These are phyloP conservation scores for Trichophyton simii DNA, from an alignment of 2,329 filamentous ascomycete species.

Conservation along the genomic window DNA sequence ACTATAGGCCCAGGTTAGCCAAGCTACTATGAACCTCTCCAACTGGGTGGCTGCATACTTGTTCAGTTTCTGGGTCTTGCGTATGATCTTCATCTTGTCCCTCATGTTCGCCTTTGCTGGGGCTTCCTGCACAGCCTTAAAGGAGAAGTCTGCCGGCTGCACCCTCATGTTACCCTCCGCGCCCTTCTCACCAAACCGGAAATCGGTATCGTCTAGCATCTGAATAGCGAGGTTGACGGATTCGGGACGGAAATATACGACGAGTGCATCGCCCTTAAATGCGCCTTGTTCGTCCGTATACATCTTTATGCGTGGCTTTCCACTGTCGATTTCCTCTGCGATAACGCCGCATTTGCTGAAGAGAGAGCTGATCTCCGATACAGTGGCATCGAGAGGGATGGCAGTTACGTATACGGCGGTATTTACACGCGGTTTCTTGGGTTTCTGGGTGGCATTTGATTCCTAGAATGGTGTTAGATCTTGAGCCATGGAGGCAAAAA, in stretches of 20 bases:
- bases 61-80: constrained; percentile 79
- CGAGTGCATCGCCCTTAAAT: constrained; percentile 85
- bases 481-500: not conserved
- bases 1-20: constrained; percentile 31
- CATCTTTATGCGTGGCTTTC: constrained; percentile 80
- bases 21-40: not conserved
- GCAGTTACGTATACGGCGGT: constrained; percentile 88
- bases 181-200: constrained; percentile 50
- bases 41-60: constrained; percentile 26
- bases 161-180: constrained; percentile 59
- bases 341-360: constrained; percentile 89
- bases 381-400: constrained; percentile 64
- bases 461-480: not conserved
- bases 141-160: constrained; percentile 73
- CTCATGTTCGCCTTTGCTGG: constrained; percentile 42
- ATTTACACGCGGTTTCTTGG: constrained; percentile 49
- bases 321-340: constrained; percentile 84
- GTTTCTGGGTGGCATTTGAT: constrained; percentile 17
- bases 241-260: constrained; percentile 91
- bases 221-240: constrained; percentile 59
- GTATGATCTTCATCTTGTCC: constrained; percentile 81
- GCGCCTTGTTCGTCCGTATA: constrained; percentile 69
- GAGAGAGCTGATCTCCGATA: constrained; percentile 66
- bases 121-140: constrained; percentile 72
- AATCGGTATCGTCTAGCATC: constrained; percentile 48